Evolutionary conservation across 2,329 filamentous ascomycete genomes (phyloP), one percentile per base, ranked within the genome.

Genomic region (Aspergillus sp.): DNA sequence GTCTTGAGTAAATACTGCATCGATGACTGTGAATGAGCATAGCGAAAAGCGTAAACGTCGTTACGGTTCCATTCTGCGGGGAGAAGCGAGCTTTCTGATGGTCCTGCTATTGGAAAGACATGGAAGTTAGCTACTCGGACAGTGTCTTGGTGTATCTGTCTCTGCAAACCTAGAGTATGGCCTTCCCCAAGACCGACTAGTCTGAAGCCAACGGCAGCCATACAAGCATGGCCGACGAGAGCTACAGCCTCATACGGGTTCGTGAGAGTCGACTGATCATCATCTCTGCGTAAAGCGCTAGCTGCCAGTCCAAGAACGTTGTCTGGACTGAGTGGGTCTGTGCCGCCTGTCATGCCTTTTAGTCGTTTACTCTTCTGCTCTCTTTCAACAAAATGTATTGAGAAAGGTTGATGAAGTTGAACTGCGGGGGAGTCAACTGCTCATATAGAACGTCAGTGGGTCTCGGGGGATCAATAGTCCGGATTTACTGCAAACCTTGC

Each of bases 171-270:
- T 53, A 86, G 80, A 42, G 74, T 79, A 61, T 89, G 81, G 45
- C 91, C 88, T 67, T 97, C 88, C 42, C 84, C 79, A n/a, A 95
- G 82, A 2, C 90, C 90, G 12, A 88, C 69, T 3, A 97, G 75
- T 45, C 83, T 78, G 65, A 96, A 97, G 52, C 82, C 86, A 2
- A 91, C 80, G 6, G 83, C 82, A 27, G 80, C 65, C 82, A 97
- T 86, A 59, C 83, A 88, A 3, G 88, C 85, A 66, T 98, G 91
- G 19, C 83, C 75, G 52, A 94, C 83, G 27, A 97, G 78, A 10
- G 88, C 88, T 50, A 96, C 74, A 42, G 85, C 88, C 70, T 97
- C 90, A 64, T 85, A 88, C 0, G 85, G 50, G 51, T 65, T 66
- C 43, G 67, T 66, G 50, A 74, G 56, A 42, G 50, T 61, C 27